Percentiles rank a stretch among this genome's conserved stretches.
Conservation (phyloP, 768 basidiomycete species). For the Dentipellis fragilis region DNA sequence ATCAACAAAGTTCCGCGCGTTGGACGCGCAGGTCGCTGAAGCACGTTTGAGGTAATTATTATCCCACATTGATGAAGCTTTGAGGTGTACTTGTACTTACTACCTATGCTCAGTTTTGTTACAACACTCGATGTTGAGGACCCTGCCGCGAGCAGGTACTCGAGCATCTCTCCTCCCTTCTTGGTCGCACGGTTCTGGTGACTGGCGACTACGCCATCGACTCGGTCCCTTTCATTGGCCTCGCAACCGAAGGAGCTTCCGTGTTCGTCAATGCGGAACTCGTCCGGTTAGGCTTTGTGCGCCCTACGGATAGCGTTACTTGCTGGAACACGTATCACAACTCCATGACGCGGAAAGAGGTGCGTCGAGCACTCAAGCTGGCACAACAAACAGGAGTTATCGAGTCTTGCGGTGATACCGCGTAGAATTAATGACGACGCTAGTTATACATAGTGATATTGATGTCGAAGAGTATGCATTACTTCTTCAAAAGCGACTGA, state of each 20-base stretch:
- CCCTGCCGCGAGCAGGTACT: not conserved
- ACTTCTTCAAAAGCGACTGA: not conserved
- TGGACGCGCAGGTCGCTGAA: not conserved
- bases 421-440: not conserved
- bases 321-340: not conserved
- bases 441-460: not conserved
- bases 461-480: not conserved
- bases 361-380: not conserved
- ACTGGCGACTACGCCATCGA: not conserved
- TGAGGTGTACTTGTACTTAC: not conserved
- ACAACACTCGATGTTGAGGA: not conserved
- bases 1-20: not conserved
- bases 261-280: not conserved
- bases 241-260: no score
- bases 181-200: not conserved
- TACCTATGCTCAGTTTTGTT: not conserved
- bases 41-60: not conserved
- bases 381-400: no score
- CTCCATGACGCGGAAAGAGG: not conserved
- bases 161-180: not conserved
- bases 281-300: not conserved
- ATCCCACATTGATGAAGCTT: not conserved
- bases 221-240: no score
- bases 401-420: not conserved
- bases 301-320: not conserved